Evolutionary conservation across 257 asterid genomes (phyloP).

Genomic region (Jacaranda copaia): DNA sequence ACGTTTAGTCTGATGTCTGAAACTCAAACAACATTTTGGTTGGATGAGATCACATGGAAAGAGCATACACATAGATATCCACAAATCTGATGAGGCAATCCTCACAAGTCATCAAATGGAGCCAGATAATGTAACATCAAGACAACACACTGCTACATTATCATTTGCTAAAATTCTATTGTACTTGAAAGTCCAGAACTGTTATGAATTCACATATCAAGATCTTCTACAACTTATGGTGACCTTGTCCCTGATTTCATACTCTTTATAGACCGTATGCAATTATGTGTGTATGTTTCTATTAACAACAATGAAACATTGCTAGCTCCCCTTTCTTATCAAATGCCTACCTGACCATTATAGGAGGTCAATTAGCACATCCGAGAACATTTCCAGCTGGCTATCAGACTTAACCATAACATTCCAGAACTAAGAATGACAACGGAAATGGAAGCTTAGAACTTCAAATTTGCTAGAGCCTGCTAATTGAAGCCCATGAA

Average conservation of each 20-base stretch:
- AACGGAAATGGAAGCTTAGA: background rate
- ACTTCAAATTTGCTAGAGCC: background rate
- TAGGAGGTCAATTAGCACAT: too few species aligned
- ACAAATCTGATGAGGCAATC: conserved; percentile 3
- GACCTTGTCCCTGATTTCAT: too few species aligned
- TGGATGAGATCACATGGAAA: conserved; percentile 24
- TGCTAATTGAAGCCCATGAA: background rate
- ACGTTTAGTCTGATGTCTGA: conserved; percentile 60
- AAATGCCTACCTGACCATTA: too few species aligned
- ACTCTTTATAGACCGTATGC: too few species aligned
- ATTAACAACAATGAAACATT: too few species aligned
- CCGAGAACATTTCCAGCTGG: too few species aligned
- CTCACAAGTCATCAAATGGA: background rate
- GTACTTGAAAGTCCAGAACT: conserved; percentile 14
- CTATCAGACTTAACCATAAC: too few species aligned
- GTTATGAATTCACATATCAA: background rate
- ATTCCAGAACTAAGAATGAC: too few species aligned
- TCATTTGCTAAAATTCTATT: conserved; percentile 11
- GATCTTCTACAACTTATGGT: too few species aligned
- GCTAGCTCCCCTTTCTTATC: too few species aligned
- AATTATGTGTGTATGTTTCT: too few species aligned
- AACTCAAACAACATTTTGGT: conserved; percentile 15
- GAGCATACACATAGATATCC: background rate
- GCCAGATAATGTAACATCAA: background rate
- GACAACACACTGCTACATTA: background rate